Percentiles rank a stretch among this genome's conserved stretches.
Evolutionary conservation across 1,284 basidiomycete genomes (phyloP).

Genomic region (Coniophora puteana): DNA sequence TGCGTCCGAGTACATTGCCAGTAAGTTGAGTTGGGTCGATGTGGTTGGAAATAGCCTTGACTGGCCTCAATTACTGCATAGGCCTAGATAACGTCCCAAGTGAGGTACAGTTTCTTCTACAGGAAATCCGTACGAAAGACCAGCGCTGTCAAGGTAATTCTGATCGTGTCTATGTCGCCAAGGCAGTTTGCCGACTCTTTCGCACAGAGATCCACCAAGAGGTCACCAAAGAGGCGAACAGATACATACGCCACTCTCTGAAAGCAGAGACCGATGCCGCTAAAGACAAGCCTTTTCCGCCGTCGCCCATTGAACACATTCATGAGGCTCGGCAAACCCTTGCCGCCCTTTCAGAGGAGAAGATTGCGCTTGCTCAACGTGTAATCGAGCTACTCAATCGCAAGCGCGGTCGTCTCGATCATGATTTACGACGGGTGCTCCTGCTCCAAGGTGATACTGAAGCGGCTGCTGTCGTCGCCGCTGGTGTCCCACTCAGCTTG

Average conservation of each 20-base stretch:
- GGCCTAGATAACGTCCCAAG: slow-evolving; percentile 75
- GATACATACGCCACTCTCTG: slow-evolving; percentile 41
- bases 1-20: slow-evolving; percentile 66
- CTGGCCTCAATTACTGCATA: slow-evolving; percentile 7
- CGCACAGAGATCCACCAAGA: slow-evolving; percentile 52
- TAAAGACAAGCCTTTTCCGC: slow-evolving; percentile 25
- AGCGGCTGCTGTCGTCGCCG: slow-evolving; percentile 27
- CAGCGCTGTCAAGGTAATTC: slow-evolving; percentile 44
- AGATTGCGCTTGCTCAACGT: slow-evolving; percentile 49
- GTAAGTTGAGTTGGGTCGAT: slow-evolving; percentile 46
- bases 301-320: slow-evolving; percentile 27
- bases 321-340: slow-evolving; percentile 29
- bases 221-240: slow-evolving; percentile 47
- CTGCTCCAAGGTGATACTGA: slow-evolving; percentile 51
- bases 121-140: slow-evolving; percentile 68
- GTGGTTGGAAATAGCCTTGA: background rate
- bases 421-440: slow-evolving; percentile 52
- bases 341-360: slow-evolving; percentile 46
- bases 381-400: slow-evolving; percentile 49
- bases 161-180: too few species aligned
- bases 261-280: slow-evolving; percentile 26
- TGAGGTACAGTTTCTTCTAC: slow-evolving; percentile 68
- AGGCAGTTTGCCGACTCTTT: too few species aligned
- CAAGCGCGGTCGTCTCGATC: slow-evolving; percentile 51
- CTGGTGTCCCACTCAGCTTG: slow-evolving; percentile 15